These are phyloP conservation scores for Gelatoporia subvermispora DNA, from an alignment of 768 basidiomycete genomes.

Conservation along the genomic window DNA sequence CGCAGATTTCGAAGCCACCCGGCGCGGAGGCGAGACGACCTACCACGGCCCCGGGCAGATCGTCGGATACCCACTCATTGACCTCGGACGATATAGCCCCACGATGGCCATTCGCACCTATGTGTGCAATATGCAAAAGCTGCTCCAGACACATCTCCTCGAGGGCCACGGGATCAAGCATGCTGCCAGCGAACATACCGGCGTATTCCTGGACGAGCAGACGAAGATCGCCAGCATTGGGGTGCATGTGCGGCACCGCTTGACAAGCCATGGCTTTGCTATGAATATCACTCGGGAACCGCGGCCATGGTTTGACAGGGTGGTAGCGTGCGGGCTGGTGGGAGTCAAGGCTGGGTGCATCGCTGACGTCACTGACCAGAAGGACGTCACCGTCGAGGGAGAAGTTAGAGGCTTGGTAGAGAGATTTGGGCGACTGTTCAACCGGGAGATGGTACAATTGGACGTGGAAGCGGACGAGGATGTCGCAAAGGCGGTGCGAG, in stretches of 20 bases:
- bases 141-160: constrained; percentile 58
- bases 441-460: constrained; percentile 24
- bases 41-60: constrained; percentile 98
- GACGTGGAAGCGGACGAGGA: constrained; percentile 17
- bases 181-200: constrained; percentile 74
- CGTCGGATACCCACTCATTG: constrained; percentile 91
- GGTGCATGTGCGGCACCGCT: constrained; percentile 89
- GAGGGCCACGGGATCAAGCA: constrained; percentile 55
- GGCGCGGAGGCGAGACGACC: constrained; percentile 89
- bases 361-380: constrained; percentile 23
- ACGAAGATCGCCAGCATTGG: constrained; percentile 95
- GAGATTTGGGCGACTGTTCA: constrained; percentile 24
- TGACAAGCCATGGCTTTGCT: constrained; percentile 94
- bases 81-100: constrained; percentile 77
- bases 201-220: constrained; percentile 75
- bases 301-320: constrained; percentile 75
- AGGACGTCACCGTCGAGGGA: constrained; percentile 36
- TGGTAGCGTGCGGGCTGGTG: constrained; percentile 87
- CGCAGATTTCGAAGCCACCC: constrained; percentile 80
- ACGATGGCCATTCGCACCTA: constrained; percentile 73
- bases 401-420: constrained; percentile 46
- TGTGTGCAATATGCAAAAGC: constrained; percentile 75
- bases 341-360: constrained; percentile 79
- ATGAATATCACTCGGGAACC: constrained; percentile 86
- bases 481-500: constrained; percentile 19